phyloP scores from a whole-genome alignment of 148 eudicot species.

The Chenopodium quinoa region DNA sequence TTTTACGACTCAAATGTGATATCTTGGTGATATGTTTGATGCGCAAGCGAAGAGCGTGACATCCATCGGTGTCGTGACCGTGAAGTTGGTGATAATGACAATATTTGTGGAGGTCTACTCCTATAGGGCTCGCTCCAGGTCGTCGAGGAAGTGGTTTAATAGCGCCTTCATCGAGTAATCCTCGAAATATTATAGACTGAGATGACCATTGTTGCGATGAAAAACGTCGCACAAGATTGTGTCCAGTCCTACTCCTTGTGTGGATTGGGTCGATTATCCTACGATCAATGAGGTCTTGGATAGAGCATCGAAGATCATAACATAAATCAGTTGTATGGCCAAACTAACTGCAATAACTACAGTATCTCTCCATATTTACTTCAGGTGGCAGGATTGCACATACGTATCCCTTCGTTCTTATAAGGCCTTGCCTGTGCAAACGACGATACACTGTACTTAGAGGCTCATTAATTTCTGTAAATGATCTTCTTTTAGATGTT shows the following conservation, averaged over 20 bases:
- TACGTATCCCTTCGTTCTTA: background rate
- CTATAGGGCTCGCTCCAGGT: background rate
- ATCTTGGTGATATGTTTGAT: too few relatives aligned
- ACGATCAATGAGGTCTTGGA: background rate
- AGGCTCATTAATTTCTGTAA: background rate
- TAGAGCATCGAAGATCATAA: background rate
- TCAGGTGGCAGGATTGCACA: background rate
- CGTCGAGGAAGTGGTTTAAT: background rate
- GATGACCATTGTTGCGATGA: background rate
- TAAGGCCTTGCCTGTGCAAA: background rate
- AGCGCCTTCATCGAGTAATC: background rate
- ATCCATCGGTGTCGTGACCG: too few relatives aligned
- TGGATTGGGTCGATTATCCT: background rate
- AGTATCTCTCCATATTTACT: background rate
- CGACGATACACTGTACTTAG: background rate
- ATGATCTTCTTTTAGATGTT: background rate
- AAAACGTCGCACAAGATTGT: background rate
- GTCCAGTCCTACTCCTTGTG: background rate
- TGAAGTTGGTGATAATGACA: too few relatives aligned
- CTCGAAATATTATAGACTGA: background rate
- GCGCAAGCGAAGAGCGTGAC: too few relatives aligned
- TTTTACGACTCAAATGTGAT: too few relatives aligned
- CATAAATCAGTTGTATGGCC: background rate
- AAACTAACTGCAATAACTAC: too few relatives aligned
- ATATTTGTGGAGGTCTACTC: background rate